Conservation (phyloP, 2,329 filamentous ascomycete species). For the Nemania sp. region DNA sequence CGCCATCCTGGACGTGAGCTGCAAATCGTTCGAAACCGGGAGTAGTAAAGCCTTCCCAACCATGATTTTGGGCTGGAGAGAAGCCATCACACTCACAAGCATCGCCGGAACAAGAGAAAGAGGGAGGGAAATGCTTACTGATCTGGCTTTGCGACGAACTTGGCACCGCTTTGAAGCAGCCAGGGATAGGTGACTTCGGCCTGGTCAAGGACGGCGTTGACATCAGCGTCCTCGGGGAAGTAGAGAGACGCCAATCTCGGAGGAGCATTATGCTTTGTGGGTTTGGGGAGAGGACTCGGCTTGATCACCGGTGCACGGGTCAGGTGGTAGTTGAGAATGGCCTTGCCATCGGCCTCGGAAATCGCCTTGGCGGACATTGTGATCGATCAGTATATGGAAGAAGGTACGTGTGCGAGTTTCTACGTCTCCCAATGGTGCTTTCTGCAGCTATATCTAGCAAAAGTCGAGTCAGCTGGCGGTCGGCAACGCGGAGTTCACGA, state of each 20-base stretch:
- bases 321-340: slow-evolving; percentile 72
- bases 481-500: slow-evolving; percentile 5
- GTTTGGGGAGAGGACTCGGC: slow-evolving; percentile 85
- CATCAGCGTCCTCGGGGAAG: slow-evolving; percentile 86
- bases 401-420: slow-evolving; percentile 36
- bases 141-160: slow-evolving; percentile 99
- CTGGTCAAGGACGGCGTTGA: slow-evolving; percentile 86
- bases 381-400: slow-evolving; percentile 33
- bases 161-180: slow-evolving; percentile 80
- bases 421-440: slow-evolving; percentile 20
- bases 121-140: slow-evolving; percentile 49
- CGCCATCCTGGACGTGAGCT: neutral
- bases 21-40: neutral
- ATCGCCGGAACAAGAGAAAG: neutral
- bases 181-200: slow-evolving; percentile 97
- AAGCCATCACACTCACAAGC: neutral
- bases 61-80: neutral
- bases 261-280: slow-evolving; percentile 88
- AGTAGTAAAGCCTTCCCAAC: neutral
- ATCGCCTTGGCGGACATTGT: slow-evolving; percentile 34
- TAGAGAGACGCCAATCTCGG: slow-evolving; percentile 87
- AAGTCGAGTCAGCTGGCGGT: slow-evolving; percentile 28
- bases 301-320: slow-evolving; percentile 94
- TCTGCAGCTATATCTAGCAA: slow-evolving; percentile 25
- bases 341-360: slow-evolving; percentile 83